Percentiles rank a stretch among this genome's conserved stretches.
These are phyloP conservation scores for Hypoxylon rickii DNA, from an alignment of 495 filamentous ascomycete species.

Conservation along the genomic window DNA sequence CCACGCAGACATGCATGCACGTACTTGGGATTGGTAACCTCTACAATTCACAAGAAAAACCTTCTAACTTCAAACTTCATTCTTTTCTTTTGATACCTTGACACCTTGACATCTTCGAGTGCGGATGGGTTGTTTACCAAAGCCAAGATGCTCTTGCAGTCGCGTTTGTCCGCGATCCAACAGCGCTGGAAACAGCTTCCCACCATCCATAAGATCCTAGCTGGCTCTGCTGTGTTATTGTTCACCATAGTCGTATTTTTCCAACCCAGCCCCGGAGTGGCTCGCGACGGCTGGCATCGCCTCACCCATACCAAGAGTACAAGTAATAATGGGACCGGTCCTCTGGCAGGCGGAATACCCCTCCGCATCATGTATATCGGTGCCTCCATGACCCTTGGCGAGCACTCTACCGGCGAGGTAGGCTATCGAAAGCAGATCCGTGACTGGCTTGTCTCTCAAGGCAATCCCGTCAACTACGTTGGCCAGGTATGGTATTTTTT, in stretches of 20 bases:
- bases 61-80: too few species aligned
- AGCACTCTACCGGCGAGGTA: constrained; percentile 53
- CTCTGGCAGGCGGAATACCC: constrained; percentile 38
- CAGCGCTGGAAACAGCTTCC: constrained; percentile 31
- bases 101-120: background rate
- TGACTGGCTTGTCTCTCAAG: constrained; percentile 42
- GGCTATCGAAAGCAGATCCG: constrained; percentile 57
- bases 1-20: too few species aligned
- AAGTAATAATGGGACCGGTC: background rate
- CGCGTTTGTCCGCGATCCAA: constrained; percentile 26
- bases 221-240: constrained; percentile 2
- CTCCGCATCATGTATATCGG: constrained; percentile 60
- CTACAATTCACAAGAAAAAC: too few species aligned
- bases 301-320: constrained; percentile 10
- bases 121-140: constrained; percentile 19
- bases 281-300: constrained; percentile 27
- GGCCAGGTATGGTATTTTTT: constrained; percentile 32
- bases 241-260: constrained; percentile 21
- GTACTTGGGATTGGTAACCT: too few species aligned
- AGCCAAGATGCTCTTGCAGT: constrained; percentile 22
- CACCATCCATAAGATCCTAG: constrained; percentile 26
- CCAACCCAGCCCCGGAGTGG: constrained; percentile 22
- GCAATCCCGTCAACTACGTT: constrained; percentile 41
- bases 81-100: too few species aligned
- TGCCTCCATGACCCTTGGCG: constrained; percentile 62